These are phyloP conservation scores for Cordyceps farinosa DNA, from an alignment of 2,329 filamentous ascomycete species.

Conservation along the genomic window DNA sequence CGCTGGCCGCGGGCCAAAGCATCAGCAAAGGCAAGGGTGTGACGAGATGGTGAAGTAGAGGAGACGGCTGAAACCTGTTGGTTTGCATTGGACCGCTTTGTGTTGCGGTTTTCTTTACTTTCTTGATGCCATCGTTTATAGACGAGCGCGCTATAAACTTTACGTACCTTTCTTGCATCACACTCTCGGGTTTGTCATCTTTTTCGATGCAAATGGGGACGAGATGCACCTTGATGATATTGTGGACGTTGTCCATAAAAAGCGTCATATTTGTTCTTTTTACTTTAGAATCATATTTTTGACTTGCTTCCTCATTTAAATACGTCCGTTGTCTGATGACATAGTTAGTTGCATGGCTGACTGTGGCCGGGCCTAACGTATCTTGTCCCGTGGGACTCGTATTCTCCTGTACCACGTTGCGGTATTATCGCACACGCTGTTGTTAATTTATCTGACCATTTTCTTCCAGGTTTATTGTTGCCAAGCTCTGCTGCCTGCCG, in stretches of 20 bases:
- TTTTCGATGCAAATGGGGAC: not conserved
- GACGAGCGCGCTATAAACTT: not conserved
- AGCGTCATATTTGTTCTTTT: not conserved
- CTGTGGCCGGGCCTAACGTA: no score
- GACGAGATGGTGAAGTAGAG: constrained; percentile 25
- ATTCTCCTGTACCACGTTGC: no score
- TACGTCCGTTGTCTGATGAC: no score
- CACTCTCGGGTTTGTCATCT: not conserved
- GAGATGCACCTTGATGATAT: not conserved
- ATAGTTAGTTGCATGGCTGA: no score
- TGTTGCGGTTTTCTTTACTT: not conserved
- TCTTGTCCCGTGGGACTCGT: no score
- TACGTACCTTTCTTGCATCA: not conserved
- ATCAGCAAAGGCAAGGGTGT: constrained; percentile 44
- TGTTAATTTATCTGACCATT: no score
- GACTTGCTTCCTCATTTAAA: no score
- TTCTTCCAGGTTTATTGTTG: no score
- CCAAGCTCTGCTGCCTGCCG: no score
- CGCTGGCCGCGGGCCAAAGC: constrained; percentile 34
- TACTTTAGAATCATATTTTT: no score
- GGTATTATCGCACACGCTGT: no score
- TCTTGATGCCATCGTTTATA: not conserved
- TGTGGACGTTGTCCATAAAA: not conserved
- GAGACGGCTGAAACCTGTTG: not conserved
- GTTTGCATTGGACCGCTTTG: not conserved